Percentiles rank a stretch among this genome's conserved stretches.
These are phyloP conservation scores for Aureobasidium uvarum DNA, from an alignment of 2,329 filamentous ascomycete species.

Conservation along the genomic window DNA sequence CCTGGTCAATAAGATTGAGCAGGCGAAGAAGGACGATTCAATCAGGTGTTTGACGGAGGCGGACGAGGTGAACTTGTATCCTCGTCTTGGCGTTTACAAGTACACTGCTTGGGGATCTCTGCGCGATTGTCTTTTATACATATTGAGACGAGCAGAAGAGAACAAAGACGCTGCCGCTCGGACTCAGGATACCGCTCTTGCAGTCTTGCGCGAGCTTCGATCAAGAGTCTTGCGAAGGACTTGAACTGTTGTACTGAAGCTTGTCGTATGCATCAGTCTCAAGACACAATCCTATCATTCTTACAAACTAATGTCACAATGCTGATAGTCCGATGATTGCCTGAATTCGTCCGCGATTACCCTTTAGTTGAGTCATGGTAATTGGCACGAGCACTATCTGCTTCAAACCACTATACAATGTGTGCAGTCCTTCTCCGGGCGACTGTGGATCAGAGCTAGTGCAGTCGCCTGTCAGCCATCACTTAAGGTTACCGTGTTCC, in stretches of 20 bases:
- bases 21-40: not conserved
- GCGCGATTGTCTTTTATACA: constrained; percentile 8
- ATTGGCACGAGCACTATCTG: not conserved
- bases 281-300: not conserved
- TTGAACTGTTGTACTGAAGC: not conserved
- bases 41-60: not conserved
- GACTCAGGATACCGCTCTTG: constrained; percentile 8
- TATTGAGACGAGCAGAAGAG: constrained; percentile 11
- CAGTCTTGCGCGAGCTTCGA: not conserved
- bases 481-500: not conserved
- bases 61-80: not conserved
- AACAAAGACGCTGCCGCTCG: constrained; percentile 13
- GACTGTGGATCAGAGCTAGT: not conserved
- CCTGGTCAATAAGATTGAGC: not conserved
- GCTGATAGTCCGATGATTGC: no score
- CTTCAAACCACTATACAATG: not conserved
- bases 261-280: not conserved
- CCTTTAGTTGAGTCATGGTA: no score
- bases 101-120: constrained; percentile 13
- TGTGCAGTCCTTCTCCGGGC: not conserved
- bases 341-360: no score
- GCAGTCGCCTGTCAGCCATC: not conserved
- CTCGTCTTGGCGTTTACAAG: constrained; percentile 9
- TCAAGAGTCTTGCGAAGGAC: not conserved
- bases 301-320: no score